phyloP scores from a whole-genome alignment of 768 basidiomycete species.

The Tylopilus subfusipes region DNA sequence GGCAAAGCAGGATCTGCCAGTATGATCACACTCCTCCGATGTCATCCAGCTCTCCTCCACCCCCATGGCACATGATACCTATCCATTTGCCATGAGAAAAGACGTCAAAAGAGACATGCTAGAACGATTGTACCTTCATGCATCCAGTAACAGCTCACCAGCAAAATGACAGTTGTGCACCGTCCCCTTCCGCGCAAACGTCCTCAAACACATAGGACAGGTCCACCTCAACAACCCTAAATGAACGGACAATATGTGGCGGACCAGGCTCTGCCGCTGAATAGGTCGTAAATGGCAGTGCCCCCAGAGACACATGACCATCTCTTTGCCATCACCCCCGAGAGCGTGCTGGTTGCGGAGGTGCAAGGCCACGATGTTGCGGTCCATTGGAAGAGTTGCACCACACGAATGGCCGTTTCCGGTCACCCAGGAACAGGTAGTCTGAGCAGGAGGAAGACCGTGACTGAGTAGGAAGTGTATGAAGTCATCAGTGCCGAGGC shows the following conservation, averaged over 20 bases:
- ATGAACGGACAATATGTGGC: conserved; percentile 1
- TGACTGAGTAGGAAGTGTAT: not conserved
- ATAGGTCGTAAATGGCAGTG: not conserved
- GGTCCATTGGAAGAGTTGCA: not conserved
- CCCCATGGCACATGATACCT: too few species aligned
- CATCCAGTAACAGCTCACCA: not conserved
- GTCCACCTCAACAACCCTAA: conserved; percentile 2
- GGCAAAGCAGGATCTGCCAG: too few species aligned
- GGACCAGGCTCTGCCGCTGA: not conserved
- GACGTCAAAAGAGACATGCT: not conserved
- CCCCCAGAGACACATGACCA: not conserved
- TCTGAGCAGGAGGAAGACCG: not conserved
- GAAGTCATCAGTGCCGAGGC: not conserved
- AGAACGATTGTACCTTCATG: not conserved
- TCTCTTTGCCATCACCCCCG: not conserved
- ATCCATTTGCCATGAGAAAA: too few species aligned
- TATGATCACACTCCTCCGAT: too few species aligned
- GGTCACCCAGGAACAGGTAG: not conserved
- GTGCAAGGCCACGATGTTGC: not conserved
- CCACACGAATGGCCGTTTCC: not conserved
- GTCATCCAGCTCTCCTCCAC: too few species aligned
- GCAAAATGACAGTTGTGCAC: not conserved
- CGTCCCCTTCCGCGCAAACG: not conserved
- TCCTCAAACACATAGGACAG: conserved; percentile 1
- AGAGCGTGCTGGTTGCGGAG: not conserved